These are phyloP conservation scores for Cenchrus purpureus DNA, from an alignment of 176 grass and related monocot genomes.

Conservation along the genomic window DNA sequence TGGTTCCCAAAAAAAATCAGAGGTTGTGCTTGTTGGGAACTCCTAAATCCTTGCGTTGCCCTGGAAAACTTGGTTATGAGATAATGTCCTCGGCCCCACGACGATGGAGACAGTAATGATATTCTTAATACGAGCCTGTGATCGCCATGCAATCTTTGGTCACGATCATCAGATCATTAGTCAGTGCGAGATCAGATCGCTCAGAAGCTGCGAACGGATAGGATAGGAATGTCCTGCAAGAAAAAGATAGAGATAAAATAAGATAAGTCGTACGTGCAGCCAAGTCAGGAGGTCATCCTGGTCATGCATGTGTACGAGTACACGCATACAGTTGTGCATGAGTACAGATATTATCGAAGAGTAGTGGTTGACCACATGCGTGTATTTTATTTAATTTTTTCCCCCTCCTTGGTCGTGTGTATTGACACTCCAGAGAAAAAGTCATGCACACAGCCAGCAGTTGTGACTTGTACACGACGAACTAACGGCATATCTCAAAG, in stretches of 20 bases:
- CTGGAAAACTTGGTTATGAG: not conserved
- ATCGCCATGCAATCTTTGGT: slow-evolving; percentile 26
- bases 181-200: slow-evolving; percentile 5
- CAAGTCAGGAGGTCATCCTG: not conserved
- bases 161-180: not conserved
- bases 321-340: not conserved
- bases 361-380: too few relatives aligned
- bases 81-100: not conserved
- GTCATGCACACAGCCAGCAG: too few relatives aligned
- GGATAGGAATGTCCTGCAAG: slow-evolving; percentile 27
- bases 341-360: too few relatives aligned
- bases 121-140: not conserved
- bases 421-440: too few relatives aligned
- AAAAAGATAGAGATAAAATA: not conserved
- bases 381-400: too few relatives aligned
- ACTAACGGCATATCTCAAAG: too few relatives aligned
- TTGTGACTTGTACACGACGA: too few relatives aligned
- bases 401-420: too few relatives aligned
- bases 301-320: not conserved
- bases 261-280: not conserved
- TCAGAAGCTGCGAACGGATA: slow-evolving; percentile 12
- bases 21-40: not conserved
- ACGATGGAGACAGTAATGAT: slow-evolving; percentile 19
- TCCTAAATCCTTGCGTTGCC: slow-evolving; percentile 3
- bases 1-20: not conserved